These are phyloP conservation scores for Mortierella sp. DNA, from an alignment of 371 early-diverging fungal genomes.

Conservation along the genomic window DNA sequence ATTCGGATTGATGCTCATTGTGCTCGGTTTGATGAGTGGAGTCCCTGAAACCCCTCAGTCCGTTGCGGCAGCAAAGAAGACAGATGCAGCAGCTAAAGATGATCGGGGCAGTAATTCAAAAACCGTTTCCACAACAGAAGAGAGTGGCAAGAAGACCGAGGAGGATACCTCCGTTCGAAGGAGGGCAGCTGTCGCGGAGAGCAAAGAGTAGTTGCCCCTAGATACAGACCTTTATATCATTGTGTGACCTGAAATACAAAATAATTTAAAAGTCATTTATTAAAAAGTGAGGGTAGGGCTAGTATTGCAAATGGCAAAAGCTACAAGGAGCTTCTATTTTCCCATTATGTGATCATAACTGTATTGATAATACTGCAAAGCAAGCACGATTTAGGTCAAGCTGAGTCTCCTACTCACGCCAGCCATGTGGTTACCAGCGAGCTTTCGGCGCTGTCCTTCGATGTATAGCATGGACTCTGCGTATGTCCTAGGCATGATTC, in stretches of 20 bases:
- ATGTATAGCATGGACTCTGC: conserved; percentile 78
- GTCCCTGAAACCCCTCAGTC: conserved; percentile 11
- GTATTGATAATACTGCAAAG: no score
- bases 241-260: no score
- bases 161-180: conserved; percentile 21
- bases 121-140: neutral
- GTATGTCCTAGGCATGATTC: conserved; percentile 79
- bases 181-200: conserved; percentile 25
- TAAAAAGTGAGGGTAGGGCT: no score
- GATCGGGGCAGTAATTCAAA: conserved; percentile 23
- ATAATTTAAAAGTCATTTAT: no score
- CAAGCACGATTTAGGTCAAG: no score
- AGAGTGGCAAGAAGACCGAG: conserved; percentile 1
- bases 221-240: neutral
- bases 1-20: conserved; percentile 52
- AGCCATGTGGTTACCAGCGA: conserved; percentile 36
- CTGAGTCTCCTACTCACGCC: conserved; percentile 19
- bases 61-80: conserved; percentile 46
- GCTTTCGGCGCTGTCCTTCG: conserved; percentile 74
- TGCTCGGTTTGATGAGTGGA: conserved; percentile 53
- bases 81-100: conserved; percentile 51
- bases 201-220: conserved; percentile 12
- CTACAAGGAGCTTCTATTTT: no score
- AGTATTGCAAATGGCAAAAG: no score
- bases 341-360: no score